Evolutionary conservation across 495 filamentous ascomycete genomes (phyloP), one percentile per base, ranked within the genome.

Genomic region (Aspergillus cristatus): DNA sequence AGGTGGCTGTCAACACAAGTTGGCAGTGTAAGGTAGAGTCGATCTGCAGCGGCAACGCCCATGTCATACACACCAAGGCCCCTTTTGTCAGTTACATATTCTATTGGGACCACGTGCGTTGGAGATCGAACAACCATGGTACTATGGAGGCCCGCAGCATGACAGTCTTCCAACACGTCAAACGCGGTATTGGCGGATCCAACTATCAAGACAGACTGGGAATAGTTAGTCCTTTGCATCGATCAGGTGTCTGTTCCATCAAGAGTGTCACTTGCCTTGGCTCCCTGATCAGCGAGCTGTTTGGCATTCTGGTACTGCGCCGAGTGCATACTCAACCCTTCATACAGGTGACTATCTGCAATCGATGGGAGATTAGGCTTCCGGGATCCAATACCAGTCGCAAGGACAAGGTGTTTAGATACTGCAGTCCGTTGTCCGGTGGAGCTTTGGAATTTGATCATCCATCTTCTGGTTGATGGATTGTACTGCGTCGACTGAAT

Each of bases 131-230:
- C 63, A 6, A 65, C 46, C 58, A 72, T 67, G 6, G 67, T 69
- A 2, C 54, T 46, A 10, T 50, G 22, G 12, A 67, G 47, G 6
- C 57, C 53, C 1, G 65, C 51, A 12, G 46, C 42, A 22, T 65
- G 37, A 48, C 66, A 66, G 37, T 71, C 64, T 32, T 63, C 59
- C 0, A 65, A 55, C 1, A 71, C 46, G 44, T 72, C 68, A 38
- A 71, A 68, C 1, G 51, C 65, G 13, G 65, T 70, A 38, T 72
- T 72, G 11, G 58, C 67, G 6, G 62, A 63, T 12, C 67, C 67
- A 14, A 71, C 46, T 1, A 72, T 46, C 4, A 69, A 28, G 11
- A 57, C 65, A 6, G 61, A 62, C 54, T 63, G 15, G 8, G 24
- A 2, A 2, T 6, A 12, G 3, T 17, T 2, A 28, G 38, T 34